Base-by-base conservation (phyloP, 176 grass and related monocot species). In the Elaeis guineensis region DNA sequence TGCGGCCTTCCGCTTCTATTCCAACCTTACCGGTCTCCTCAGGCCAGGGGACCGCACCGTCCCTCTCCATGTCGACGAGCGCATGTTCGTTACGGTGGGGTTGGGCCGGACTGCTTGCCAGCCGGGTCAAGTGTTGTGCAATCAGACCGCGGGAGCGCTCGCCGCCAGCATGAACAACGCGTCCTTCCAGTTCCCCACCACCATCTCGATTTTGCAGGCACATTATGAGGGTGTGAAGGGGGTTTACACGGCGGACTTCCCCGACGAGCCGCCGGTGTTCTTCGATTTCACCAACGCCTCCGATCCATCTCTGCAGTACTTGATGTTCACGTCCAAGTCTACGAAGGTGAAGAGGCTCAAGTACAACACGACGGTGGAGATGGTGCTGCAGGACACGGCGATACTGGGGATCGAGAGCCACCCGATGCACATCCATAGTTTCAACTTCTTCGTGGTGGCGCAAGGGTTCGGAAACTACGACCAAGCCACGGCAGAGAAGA, bases 341-440 rank as follows among this genome's bases (percentile, higher is more conserved):
- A 93, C 83, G 21, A 87, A 72, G 70, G 73, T 59, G 66, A 83
- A 69, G 77, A 69, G 23, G 49, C 1, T 87, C 25, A 25, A 50
- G 72, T 87, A 72, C 67, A 75, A 83, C 53, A 39, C 73, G 21
- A 78, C 74, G 68, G 83, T 93, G 58, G 77, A 87, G 83, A 44
- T 81, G 54, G 83, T 93, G 73, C 77, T 81, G 70, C 83, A 87
- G 73, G 81, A 81, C 73, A 92, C 83, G 17, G 80, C 83, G 53
- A 51, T 87, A 60, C 39, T 87, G 15, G 70, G 49, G n/a, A 50
- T 57, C 51, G 83, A 92, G 71, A 92, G 66, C 89, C 89, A 92
- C 69, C 83, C 83, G 24, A 50, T 92, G 32, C 90, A 87, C 54
- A 55, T 87, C 22, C 80, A 92, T 21, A 83, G 80, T 7, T 84